These are phyloP conservation scores for Miscanthus lutarioriparius DNA, from an alignment of 176 grass and related monocot genomes.

Conservation along the genomic window DNA sequence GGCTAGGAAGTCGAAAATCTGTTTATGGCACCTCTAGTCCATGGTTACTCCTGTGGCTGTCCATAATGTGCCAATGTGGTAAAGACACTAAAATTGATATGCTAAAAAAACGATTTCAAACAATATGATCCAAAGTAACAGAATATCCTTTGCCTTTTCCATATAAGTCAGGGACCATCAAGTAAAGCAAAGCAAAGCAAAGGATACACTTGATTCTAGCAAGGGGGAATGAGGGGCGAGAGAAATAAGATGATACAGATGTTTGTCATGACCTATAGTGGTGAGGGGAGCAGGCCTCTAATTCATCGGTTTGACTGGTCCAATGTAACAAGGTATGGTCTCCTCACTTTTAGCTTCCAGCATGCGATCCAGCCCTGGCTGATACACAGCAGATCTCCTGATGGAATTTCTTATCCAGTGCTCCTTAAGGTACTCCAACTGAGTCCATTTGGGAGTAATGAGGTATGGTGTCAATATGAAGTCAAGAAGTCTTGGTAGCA, in stretches of 20 bases:
- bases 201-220: background rate
- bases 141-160: background rate
- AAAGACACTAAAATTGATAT: background rate
- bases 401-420: background rate
- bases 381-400: background rate
- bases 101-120: background rate
- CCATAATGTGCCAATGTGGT: background rate
- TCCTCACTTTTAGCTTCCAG: background rate
- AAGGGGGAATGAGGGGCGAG: background rate
- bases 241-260: background rate
- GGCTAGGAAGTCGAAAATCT: background rate
- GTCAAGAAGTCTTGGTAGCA: background rate
- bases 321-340: background rate
- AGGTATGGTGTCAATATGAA: background rate
- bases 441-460: background rate
- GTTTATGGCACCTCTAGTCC: background rate
- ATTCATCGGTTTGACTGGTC: background rate
- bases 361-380: background rate
- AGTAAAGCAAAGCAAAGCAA: background rate
- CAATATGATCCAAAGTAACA: background rate
- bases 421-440: background rate
- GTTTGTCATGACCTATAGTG: background rate
- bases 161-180: background rate
- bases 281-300: background rate
- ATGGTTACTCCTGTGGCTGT: background rate